Evolutionary conservation across 1,139 yeast species (phyloP).

Genomic region (Pichia sp.): DNA sequence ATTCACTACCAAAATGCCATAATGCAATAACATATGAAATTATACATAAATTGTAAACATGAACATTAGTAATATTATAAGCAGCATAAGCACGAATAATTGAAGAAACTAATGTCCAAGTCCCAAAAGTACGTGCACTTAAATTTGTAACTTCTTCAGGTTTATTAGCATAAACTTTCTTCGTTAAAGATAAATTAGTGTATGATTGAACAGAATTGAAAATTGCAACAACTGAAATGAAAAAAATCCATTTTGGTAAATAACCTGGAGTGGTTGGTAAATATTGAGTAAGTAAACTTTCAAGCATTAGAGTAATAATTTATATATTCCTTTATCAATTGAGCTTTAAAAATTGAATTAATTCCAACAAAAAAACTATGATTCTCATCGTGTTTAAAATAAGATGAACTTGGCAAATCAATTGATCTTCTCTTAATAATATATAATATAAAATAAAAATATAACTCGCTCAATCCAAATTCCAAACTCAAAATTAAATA

Average conservation of each 20-base stretch:
- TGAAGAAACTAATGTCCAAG: slow-evolving; percentile 91
- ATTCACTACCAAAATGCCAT: slow-evolving; percentile 76
- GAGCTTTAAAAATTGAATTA: background rate
- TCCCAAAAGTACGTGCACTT: slow-evolving; percentile 93
- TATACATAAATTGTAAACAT: slow-evolving; percentile 71
- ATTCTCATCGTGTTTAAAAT: too few species aligned
- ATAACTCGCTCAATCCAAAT: too few species aligned
- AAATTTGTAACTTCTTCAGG: slow-evolving; percentile 66
- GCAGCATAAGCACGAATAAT: slow-evolving; percentile 86
- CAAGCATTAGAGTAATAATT: slow-evolving; percentile 5
- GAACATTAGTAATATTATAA: slow-evolving; percentile 58
- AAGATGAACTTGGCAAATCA: too few species aligned
- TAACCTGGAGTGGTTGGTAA: slow-evolving; percentile 43
- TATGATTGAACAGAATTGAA: slow-evolving; percentile 92
- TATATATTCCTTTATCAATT: too few species aligned
- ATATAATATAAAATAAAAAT: too few species aligned
- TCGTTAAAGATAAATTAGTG: slow-evolving; percentile 60
- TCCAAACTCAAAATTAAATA: too few species aligned
- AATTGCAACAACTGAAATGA: slow-evolving; percentile 80
- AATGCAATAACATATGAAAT: slow-evolving; percentile 83
- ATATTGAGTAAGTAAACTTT: slow-evolving; percentile 11
- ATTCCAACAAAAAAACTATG: too few species aligned
- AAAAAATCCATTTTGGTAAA: slow-evolving; percentile 65
- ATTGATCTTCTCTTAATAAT: too few species aligned
- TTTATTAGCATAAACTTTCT: slow-evolving; percentile 66